Base-by-base conservation (phyloP, 768 basidiomycete genomes). In the Mycena floridula region DNA sequence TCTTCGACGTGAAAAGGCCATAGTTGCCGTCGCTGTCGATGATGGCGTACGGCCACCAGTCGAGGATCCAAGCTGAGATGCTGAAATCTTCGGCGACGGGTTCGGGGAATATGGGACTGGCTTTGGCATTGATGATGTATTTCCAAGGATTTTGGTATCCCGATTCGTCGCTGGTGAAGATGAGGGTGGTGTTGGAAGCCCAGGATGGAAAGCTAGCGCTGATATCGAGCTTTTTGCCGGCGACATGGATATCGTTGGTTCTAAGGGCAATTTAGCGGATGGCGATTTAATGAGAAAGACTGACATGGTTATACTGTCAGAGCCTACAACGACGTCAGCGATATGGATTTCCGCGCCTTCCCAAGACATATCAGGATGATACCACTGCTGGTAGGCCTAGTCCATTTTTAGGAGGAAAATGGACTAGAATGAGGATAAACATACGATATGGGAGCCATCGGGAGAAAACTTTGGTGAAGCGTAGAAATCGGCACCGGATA, bases 401-500 rank as follows among this genome's bases (percentile, higher is more conserved):
- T n/a, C n/a, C n/a, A n/a, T n/a, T n/a, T n/a, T n/a, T n/a, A n/a
- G n/a, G n/a, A n/a, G n/a, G n/a, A n/a, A n/a, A n/a, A n/a, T n/a
- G n/a, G n/a, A n/a, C n/a, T n/a, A n/a, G n/a, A n/a, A n/a, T n/a
- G n/a, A n/a, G n/a, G n/a, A n/a, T n/a, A n/a, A n/a, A 72, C 73
- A 84, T 1, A 64, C 69, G 12, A 83, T 49, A 48, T 64, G 65
- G 32, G 60, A 62, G 1, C 79, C 82, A 37, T 77, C 71, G 0
- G 75, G 69, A 35, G 74, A 74, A 62, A 79, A 78, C 24, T 56
- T 56, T 0, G 79, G 76, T 1, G 67, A 58, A 36, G 72, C 70
- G 58, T 89, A 91, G 64, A 90, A 90, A 55, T 89, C 85, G 4
- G 78, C 77, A 5, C 82, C 85, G 0, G 68, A 61, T 2, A 64